Evolutionary conservation across 2,329 filamentous ascomycete species (phyloP).

Genomic region (Cladosporium sp.): DNA sequence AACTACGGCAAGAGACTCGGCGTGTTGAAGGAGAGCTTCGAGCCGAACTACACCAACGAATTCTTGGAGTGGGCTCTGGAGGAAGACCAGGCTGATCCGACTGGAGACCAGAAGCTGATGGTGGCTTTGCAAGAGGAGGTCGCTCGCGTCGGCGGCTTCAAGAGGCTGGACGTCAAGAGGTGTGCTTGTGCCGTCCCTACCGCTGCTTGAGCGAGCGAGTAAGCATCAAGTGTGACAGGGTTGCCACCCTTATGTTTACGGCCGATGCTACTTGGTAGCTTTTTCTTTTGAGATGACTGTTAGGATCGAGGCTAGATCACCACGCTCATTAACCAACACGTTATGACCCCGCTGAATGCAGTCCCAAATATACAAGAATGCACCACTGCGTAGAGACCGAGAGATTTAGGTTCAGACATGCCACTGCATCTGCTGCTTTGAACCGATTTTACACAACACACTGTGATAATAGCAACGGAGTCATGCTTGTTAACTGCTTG

Average conservation of each 20-base stretch:
- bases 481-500: background rate
- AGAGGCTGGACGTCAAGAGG: constrained; percentile 43
- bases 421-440: too few relatives aligned
- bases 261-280: background rate
- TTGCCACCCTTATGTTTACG: background rate
- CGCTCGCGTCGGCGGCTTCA: constrained; percentile 65
- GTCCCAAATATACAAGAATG: too few relatives aligned
- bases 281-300: background rate
- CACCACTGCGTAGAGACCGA: too few relatives aligned
- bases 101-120: constrained; percentile 74
- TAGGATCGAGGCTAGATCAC: background rate
- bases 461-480: background rate
- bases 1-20: constrained; percentile 72
- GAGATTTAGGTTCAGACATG: too few relatives aligned
- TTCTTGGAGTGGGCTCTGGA: constrained; percentile 68
- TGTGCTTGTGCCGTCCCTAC: constrained; percentile 20
- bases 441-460: too few relatives aligned
- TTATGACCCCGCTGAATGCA: background rate
- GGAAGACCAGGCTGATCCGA: constrained; percentile 65
- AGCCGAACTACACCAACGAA: constrained; percentile 73
- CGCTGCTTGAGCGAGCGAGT: constrained; percentile 8
- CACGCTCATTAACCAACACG: background rate
- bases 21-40: constrained; percentile 63
- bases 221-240: background rate
- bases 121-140: constrained; percentile 67